phyloP scores from a whole-genome alignment of 192 early-diverging fungal species.

The Coemansia sp. region DNA sequence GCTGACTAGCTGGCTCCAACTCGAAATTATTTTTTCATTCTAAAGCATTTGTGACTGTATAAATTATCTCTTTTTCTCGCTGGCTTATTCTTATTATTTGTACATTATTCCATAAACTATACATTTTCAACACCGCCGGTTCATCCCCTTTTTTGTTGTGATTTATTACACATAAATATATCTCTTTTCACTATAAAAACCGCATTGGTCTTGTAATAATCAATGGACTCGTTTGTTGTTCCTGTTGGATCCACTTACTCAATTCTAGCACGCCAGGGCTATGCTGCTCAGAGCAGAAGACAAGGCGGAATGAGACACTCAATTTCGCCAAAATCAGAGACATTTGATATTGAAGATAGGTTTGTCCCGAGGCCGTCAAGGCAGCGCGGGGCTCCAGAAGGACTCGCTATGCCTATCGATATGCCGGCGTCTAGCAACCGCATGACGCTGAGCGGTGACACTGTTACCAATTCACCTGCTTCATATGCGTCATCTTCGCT shows the following conservation, averaged over 20 bases:
- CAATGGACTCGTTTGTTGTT: slow-evolving; percentile 33
- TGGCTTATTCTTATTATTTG: no score
- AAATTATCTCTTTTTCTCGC: no score
- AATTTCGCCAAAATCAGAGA: not conserved
- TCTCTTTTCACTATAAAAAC: no score
- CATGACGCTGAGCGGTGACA: not conserved
- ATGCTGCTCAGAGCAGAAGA: slow-evolving; percentile 38
- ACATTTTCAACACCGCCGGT: no score
- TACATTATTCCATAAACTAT: no score
- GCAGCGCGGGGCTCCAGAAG: not conserved
- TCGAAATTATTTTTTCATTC: no score
- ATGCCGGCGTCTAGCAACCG: slow-evolving; percentile 3
- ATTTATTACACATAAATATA: no score
- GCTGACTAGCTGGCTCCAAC: no score
- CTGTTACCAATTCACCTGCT: not conserved
- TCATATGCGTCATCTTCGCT: slow-evolving; percentile 23
- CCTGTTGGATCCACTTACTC: slow-evolving; percentile 25
- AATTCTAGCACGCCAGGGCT: slow-evolving; percentile 41
- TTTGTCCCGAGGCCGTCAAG: not conserved
- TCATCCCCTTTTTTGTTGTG: no score
- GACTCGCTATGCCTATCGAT: slow-evolving; percentile 5
- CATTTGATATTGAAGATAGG: not conserved
- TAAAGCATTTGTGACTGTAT: no score
- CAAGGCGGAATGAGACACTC: slow-evolving; percentile 11
- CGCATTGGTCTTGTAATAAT: not conserved